Base-by-base conservation (phyloP, 768 basidiomycete species). In the Lentinus brumalis region DNA sequence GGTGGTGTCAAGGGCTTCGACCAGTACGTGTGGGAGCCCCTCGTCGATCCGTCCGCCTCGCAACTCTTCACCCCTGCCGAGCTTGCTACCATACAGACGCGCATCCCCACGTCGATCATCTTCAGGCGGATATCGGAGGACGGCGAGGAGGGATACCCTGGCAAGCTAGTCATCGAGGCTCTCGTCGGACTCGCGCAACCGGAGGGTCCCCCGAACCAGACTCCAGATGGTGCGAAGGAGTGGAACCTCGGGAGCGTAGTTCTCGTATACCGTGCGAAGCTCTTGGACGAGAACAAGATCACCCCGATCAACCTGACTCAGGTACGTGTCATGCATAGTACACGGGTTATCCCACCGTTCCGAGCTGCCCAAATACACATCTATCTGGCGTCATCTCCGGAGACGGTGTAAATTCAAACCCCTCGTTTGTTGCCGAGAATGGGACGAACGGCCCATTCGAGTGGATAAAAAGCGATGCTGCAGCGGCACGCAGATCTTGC, bases 221-320 rank as follows among this genome's bases (percentile, higher is more conserved):
- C 60, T 11, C 50, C 47, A 31, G 65, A 65, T 16, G 59, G 58
- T 2, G 40, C n/a, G 50, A 57, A 57, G 26, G 81, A 83, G 59
- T 77, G 77, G 57, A 74, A 80, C 59, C 73, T 91, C n/a, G 90
- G 90, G 12, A 86, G 85, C 65, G 76, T 90, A 42, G 76, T 86
- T 5, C 72, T 91, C 11, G 78, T 88, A 12, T 92, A 92, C 69
- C 80, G 90, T 26, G 88, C 88, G 5, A 87, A 83, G 69, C 73
- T 91, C n/a, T 59, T 75, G 18, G 81, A 83, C 32, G 76, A 74
- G 32, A 73, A 71, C 10, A 74, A 74, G 31, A 86, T 91, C 5
- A 91, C 89, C 4, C 89, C 89, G 0, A 77, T 91, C 52, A 92
- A 92, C 68, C 72, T 91, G 14, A 90, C 89, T 7, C 89, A 91